phyloP scores from a whole-genome alignment of 2,329 filamentous ascomycete genomes.

The Aschersonia sp. region DNA sequence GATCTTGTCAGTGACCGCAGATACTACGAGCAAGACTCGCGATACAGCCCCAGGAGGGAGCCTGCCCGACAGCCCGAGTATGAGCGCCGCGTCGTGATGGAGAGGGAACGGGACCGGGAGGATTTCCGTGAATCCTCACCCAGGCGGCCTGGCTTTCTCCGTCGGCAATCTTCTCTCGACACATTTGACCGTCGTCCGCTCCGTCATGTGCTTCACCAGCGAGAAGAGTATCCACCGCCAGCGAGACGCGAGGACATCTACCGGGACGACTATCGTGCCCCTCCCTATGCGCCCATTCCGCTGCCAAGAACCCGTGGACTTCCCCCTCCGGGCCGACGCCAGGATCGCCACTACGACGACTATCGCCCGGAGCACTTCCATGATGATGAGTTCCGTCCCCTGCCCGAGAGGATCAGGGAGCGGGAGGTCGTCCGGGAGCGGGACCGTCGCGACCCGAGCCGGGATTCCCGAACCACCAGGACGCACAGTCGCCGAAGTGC shows the following conservation, averaged over 20 bases:
- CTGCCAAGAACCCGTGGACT: conserved; percentile 48
- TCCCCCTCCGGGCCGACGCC: conserved; percentile 43
- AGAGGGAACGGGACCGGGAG: conserved; percentile 39
- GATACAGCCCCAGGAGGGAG: conserved; percentile 17
- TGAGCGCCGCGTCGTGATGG: conserved; percentile 40
- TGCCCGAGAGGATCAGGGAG: conserved; percentile 45
- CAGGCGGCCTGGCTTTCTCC: conserved; percentile 51
- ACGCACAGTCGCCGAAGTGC: conserved; percentile 24
- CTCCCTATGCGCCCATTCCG: conserved; percentile 46
- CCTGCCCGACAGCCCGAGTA: conserved; percentile 22
- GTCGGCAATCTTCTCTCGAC: conserved; percentile 79
- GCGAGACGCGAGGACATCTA: conserved; percentile 31
- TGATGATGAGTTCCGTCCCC: conserved; percentile 56
- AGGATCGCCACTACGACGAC: conserved; percentile 45
- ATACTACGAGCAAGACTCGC: conserved; percentile 39
- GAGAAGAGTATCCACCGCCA: conserved; percentile 50
- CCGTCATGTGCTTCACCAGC: conserved; percentile 31
- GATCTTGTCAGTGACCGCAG: conserved; percentile 32
- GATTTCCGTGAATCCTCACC: conserved; percentile 31
- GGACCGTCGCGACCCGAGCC: conserved; percentile 26
- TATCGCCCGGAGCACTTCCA: conserved; percentile 51
- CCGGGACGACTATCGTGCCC: conserved; percentile 31
- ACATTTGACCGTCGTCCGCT: conserved; percentile 68
- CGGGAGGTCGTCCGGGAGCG: conserved; percentile 39
- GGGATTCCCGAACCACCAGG: conserved; percentile 23